Percentiles rank a stretch among this genome's conserved stretches.
These are phyloP conservation scores for Colletotrichum zoysiae DNA, from an alignment of 2,329 filamentous ascomycete genomes.

Conservation along the genomic window DNA sequence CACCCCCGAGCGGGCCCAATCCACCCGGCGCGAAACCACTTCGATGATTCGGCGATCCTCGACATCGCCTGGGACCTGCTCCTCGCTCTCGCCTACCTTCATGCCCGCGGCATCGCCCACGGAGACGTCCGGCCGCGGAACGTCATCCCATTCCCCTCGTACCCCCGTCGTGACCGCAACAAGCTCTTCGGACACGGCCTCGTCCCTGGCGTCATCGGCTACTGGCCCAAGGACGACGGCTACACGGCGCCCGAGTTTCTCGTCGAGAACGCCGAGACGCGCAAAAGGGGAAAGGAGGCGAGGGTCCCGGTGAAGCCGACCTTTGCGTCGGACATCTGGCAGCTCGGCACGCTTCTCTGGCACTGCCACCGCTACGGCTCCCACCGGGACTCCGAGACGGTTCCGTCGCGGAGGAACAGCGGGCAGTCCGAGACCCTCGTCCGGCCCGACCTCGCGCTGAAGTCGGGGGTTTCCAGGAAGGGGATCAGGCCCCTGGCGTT, in stretches of 20 bases:
- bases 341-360: conserved; percentile 24
- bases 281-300: background rate
- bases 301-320: background rate
- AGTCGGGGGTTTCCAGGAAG: background rate
- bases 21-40: background rate
- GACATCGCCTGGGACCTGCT: conserved; percentile 27
- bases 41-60: conserved; percentile 13
- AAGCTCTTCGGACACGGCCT: conserved; percentile 36
- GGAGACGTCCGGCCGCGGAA: conserved; percentile 20
- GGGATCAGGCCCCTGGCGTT: background rate
- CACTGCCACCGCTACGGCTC: conserved; percentile 20
- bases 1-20: background rate
- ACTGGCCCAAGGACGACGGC: background rate
- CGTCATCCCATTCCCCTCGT: background rate
- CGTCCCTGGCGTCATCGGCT: conserved; percentile 12
- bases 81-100: conserved; percentile 22
- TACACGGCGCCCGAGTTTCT: conserved; percentile 29
- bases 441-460: background rate
- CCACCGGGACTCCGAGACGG: background rate
- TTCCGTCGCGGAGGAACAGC: background rate
- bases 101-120: conserved; percentile 24
- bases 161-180: background rate
- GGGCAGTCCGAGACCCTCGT: conserved; percentile 1
- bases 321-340: conserved; percentile 20
- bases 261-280: background rate